A percentile compares a stretch with the other conserved stretches of the same genome.
These are phyloP conservation scores for Sequoiadendron giganteum DNA, from an alignment of 75 land plant genomes.

Conservation along the genomic window DNA sequence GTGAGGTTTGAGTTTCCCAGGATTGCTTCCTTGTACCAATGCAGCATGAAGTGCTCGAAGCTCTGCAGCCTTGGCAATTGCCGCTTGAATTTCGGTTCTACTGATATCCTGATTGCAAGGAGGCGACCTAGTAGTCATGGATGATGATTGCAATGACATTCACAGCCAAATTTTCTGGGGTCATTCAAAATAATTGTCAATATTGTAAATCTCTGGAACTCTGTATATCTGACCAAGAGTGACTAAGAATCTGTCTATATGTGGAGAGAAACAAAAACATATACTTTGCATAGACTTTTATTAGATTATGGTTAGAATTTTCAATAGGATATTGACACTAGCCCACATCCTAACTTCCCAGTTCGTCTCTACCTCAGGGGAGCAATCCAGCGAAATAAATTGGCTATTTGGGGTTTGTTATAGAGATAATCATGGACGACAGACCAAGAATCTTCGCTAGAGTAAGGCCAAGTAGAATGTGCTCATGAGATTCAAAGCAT, in stretches of 20 bases:
- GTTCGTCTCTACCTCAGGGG: neutral
- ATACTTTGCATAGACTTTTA: neutral
- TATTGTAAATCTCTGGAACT: neutral
- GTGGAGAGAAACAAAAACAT: neutral
- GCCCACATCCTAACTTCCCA: neutral
- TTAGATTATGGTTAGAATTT: neutral
- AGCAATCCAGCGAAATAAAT: neutral
- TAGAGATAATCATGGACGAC: neutral
- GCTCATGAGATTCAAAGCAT: neutral
- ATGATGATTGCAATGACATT: constrained; percentile 4
- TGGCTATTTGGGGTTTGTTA: neutral
- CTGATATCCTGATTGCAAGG: constrained; percentile 17
- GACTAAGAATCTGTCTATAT: neutral
- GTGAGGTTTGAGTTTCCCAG: constrained; percentile 9
- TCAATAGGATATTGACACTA: neutral
- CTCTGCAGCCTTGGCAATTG: constrained; percentile 66
- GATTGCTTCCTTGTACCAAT: constrained; percentile 21
- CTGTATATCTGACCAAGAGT: neutral
- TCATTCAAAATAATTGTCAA: neutral
- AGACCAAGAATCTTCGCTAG: neutral
- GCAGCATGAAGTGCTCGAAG: constrained; percentile 53
- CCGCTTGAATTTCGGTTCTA: constrained; percentile 53
- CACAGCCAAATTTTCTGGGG: neutral
- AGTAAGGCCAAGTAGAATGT: neutral
- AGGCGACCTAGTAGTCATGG: constrained; percentile 9